Base-by-base conservation (phyloP, 1,284 basidiomycete genomes). In the Ustilago cynodontis region DNA sequence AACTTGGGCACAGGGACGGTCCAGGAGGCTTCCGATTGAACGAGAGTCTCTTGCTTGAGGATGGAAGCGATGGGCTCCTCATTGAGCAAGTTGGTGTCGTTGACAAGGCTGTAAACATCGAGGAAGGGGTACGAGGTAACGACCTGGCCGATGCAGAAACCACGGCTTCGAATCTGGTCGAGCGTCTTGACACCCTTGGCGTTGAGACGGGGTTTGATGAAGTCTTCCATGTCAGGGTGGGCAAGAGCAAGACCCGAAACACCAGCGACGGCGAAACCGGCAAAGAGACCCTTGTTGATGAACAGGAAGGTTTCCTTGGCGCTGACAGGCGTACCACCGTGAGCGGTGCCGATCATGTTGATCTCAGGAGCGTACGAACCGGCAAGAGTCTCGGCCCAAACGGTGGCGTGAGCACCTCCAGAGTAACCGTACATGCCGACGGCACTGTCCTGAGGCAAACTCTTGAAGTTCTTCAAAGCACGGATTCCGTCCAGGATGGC, bases 241-340 rank as follows among this genome's bases (percentile, higher is more conserved):
- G 71, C 69, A 3, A 51, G 33, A 7, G 58, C 53, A 1, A 79
- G 35, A 26, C 82, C 82, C 2, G 65, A 65, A 13, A 84, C 52
- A 39, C 81, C 82, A 1, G 75, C 71, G 7, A 71, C 18, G 22
- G 77, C 79, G 58, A 84, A 81, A 2, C 81, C 81, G 20, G 83
- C 70, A 43, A 75, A 79, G 22, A 56, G n/a, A 3, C 65, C 60
- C 14, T 41, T 52, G 67, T 80, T 78, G 60, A 83, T 61, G 56
- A 63, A 69, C 35, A 31, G 52, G 60, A 82, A 74, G 5, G 64
- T 70, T 45, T 63, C 57, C 41, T 59, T 50, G 24, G 65, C 58
- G 60, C 81, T 78, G 24, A 80, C 58, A 11, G 83, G 76, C 43
- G 81, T 74, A 10, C 84, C 84, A 41, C 84, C 84, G 33, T 79